Base-by-base conservation (phyloP, 768 basidiomycete species). In the Podaxis pistillaris region DNA sequence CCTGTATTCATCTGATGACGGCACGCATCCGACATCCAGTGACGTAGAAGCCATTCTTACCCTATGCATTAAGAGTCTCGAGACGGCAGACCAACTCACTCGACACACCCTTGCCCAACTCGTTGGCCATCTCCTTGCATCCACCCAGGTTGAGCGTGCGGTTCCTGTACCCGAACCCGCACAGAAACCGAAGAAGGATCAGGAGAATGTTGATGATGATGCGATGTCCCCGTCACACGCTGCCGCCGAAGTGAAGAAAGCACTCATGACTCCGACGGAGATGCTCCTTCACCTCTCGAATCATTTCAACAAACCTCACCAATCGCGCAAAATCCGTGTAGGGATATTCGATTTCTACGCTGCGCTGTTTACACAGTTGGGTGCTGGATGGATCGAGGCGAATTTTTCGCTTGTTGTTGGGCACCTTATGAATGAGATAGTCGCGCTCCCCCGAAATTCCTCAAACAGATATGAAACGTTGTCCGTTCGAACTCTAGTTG, bases 271-370 rank as follows among this genome's bases (percentile, higher is more conserved):
- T 0, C 85, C 89, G 0, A 74, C 74, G 15, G 93, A 96, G 68
- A 96, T 98, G 94, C 75, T 98, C 9, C 72, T 71, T n/a, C 86
- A 87, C 57, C 81, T 98, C 3, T 94, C 94, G 0, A 73, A 74
- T 0, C 89, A 90, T 30, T 93, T 94, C 77, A 96, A 93, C 78
- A 91, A 89, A 71, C 75, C 85, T 1, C 79, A 84, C 40, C 68
- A 84, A 0, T 80, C 89, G 1, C 86, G 91, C 41, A 88, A 88
- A 73, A 84, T 85, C 1, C 85, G 91, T 22, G 88, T 94, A 37
- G 94, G 93, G 6, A 83, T 98, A 24, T 89, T 97, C 70, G 93
- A 97, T 65, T 88, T 93, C 67, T 97, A 98, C 69, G 82, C 87
- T 4, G 85, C 91, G 0, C 73, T 96, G 2, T 80, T 98, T 65